phyloP scores from a whole-genome alignment of 495 filamentous ascomycete species.

The Daldinia vernicosa region DNA sequence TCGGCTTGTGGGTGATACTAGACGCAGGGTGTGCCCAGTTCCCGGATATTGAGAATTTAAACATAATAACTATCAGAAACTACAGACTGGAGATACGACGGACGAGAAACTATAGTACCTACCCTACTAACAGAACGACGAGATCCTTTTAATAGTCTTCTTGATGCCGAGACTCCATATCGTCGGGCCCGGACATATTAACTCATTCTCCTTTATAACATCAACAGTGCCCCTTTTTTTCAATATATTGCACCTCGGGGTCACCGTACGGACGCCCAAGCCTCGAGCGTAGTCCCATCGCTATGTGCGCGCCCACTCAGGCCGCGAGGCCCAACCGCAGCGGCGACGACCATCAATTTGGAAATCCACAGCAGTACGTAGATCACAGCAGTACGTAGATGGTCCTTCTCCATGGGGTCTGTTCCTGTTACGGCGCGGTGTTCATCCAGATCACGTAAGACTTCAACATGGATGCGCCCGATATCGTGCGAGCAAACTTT shows the following conservation, averaged over 20 bases:
- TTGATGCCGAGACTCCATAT: slow-evolving; percentile 27
- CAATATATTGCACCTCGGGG: slow-evolving; percentile 13
- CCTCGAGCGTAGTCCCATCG: background rate
- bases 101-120: no score
- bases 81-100: no score
- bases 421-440: slow-evolving; percentile 5
- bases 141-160: slow-evolving; percentile 21
- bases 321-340: slow-evolving; percentile 26
- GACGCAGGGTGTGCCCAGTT: background rate
- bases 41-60: no score
- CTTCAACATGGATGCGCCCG: slow-evolving; percentile 63
- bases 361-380: slow-evolving; percentile 23
- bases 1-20: background rate
- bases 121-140: no score
- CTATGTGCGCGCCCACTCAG: slow-evolving; percentile 7
- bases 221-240: slow-evolving; percentile 22
- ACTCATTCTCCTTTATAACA: slow-evolving; percentile 29
- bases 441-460: slow-evolving; percentile 54
- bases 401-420: slow-evolving; percentile 15
- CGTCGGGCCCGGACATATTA: slow-evolving; percentile 29
- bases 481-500: slow-evolving; percentile 58
- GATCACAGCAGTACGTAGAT: no score
- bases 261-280: slow-evolving; percentile 15
- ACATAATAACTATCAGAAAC: no score
- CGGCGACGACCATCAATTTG: slow-evolving; percentile 26